These are phyloP conservation scores for Protomyces lactucae-debilis DNA, from an alignment of 1,139 yeast species.

Conservation along the genomic window DNA sequence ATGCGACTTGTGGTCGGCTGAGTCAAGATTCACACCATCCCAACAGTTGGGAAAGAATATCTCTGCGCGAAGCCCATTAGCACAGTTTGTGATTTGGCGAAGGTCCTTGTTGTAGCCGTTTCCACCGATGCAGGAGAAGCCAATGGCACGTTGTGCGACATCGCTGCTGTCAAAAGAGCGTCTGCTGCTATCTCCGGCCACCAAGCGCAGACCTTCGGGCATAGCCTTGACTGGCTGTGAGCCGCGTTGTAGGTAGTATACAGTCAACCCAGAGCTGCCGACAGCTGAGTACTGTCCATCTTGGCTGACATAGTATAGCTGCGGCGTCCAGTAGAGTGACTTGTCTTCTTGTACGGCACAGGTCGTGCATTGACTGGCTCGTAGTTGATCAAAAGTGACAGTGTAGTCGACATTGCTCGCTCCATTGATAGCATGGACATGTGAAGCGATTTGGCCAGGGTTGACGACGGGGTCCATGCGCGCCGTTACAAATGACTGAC, in stretches of 20 bases:
- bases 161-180: slow-evolving; percentile 16
- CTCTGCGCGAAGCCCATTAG: slow-evolving; percentile 29
- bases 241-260: slow-evolving; percentile 27
- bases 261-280: slow-evolving; percentile 16
- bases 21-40: slow-evolving; percentile 29
- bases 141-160: slow-evolving; percentile 19
- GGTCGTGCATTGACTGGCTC: slow-evolving; percentile 21
- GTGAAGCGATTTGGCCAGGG: slow-evolving; percentile 23
- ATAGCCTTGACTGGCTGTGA: slow-evolving; percentile 14
- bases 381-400: slow-evolving; percentile 13
- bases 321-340: slow-evolving; percentile 28
- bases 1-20: slow-evolving; percentile 28
- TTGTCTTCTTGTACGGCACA: slow-evolving; percentile 26
- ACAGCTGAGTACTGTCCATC: slow-evolving; percentile 22
- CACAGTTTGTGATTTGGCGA: slow-evolving; percentile 17
- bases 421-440: slow-evolving; percentile 20
- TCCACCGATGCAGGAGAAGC: slow-evolving; percentile 27
- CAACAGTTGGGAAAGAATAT: slow-evolving; percentile 30
- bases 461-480: slow-evolving; percentile 25
- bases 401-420: slow-evolving; percentile 6
- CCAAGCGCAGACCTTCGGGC: slow-evolving; percentile 25
- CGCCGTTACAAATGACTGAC: slow-evolving; percentile 11
- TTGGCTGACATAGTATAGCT: slow-evolving; percentile 21
- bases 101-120: slow-evolving; percentile 10
- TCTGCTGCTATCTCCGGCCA: slow-evolving; percentile 21